Base-by-base conservation (phyloP, 1,139 yeast genomes). In the Blastobotrys illinoisensis region DNA sequence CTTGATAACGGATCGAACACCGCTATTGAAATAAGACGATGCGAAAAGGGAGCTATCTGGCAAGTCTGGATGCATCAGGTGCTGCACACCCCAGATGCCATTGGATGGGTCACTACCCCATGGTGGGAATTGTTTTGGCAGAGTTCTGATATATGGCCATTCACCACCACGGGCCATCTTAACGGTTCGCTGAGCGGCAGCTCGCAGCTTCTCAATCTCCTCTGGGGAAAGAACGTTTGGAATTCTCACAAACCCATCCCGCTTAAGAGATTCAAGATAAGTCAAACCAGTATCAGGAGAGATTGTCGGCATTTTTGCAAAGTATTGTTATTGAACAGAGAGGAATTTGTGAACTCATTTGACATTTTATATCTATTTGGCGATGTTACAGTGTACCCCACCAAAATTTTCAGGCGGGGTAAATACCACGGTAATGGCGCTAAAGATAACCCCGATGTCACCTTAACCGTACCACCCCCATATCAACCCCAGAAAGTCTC, bases 11-110 rank as follows among this genome's bases (percentile, higher is more conserved):
- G 49, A 32, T 9, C 51, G 46, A 2, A 55, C 51, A 16, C 48
- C 50, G 7, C 46, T 46, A 49, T 55, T 55, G 52, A 55, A 55
- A 44, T 55, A 55, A 13, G 58, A 50, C 6, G 54, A 49, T 16
- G 55, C 49, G 48, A 53, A 55, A 48, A 55, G 47, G 13, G 49
- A 47, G 32, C 54, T 64, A 3, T 73, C 76, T 1, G 73, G 73
- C 59, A 79, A 68, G 52, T 75, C 79, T 0, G 84, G 84, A 60
- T 79, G 78, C 64, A 80, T 69, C 52, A 80, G 69, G 1, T 81
- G 81, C 11, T 78, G 68, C 14, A 80, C 70, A 1, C 84, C 84
- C 84, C 84, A 80, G 57, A 80, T 79, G 58, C 80, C 83, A 2
- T 83, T 82, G 56, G 76, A 74, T 61, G 76, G 78, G 60, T 78